Conservation (phyloP, 2,329 filamentous ascomycete genomes). For the Arthroderma uncinatum region DNA sequence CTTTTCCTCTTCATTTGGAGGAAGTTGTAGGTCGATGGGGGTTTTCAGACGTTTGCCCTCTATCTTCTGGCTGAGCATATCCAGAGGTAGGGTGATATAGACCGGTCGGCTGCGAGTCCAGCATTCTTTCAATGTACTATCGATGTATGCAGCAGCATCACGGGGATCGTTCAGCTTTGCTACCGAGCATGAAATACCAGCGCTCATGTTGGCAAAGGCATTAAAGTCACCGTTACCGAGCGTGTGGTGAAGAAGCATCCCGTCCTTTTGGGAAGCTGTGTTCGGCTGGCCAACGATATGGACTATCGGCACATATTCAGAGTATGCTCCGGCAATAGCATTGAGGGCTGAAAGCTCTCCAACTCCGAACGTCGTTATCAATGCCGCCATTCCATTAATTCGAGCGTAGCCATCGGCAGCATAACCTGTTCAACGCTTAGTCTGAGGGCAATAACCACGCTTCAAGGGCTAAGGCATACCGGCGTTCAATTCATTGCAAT, state of each 20-base stretch:
- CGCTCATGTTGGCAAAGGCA: constrained; percentile 41
- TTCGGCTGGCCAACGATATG: constrained; percentile 48
- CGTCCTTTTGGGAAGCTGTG: constrained; percentile 34
- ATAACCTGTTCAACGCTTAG: constrained; percentile 43
- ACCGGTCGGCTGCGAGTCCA: constrained; percentile 45
- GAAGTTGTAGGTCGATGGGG: constrained; percentile 53
- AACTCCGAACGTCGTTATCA: constrained; percentile 65
- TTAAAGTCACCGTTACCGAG: constrained; percentile 50
- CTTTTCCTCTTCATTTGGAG: constrained; percentile 54
- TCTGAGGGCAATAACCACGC: constrained; percentile 10
- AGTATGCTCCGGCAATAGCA: constrained; percentile 61
- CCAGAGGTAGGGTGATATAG: constrained; percentile 44
- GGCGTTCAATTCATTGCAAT: constrained; percentile 63
- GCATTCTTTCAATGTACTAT: constrained; percentile 41
- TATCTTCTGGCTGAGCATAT: constrained; percentile 53
- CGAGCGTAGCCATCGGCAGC: constrained; percentile 66
- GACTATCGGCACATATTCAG: constrained; percentile 58
- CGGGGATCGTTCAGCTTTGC: constrained; percentile 37
- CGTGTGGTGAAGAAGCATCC: constrained; percentile 52
- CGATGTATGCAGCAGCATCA: constrained; percentile 41
- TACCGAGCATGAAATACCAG: constrained; percentile 41
- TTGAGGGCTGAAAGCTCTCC: constrained; percentile 59
- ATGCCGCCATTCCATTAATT: constrained; percentile 55
- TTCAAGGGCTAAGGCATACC: constrained; percentile 32
- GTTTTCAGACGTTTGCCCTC: constrained; percentile 58